Percentiles rank a stretch among this genome's conserved stretches.
These are phyloP conservation scores for Phytophthora citricola DNA, from an alignment of 352 stramenopile species.

Conservation along the genomic window DNA sequence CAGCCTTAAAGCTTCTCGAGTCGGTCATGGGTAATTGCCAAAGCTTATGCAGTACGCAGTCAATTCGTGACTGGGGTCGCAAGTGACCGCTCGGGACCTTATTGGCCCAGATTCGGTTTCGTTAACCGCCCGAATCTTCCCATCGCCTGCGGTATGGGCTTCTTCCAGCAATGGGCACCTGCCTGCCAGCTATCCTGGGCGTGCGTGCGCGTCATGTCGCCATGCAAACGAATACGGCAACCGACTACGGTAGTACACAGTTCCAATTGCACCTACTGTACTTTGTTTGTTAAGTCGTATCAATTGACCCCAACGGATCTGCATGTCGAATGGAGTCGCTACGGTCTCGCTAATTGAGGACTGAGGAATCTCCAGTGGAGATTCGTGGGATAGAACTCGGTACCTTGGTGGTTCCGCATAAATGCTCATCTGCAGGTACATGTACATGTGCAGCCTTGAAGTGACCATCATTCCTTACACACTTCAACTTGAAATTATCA, in stretches of 20 bases:
- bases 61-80: conserved; percentile 30
- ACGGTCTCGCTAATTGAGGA: neutral
- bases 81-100: conserved; percentile 18
- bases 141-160: conserved; percentile 2
- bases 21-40: conserved; percentile 11
- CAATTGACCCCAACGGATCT: neutral
- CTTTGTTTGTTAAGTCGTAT: neutral
- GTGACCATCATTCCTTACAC: conserved; percentile 9
- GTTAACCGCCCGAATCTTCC: conserved; percentile 12
- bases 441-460: neutral
- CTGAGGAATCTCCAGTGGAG: too few relatives aligned
- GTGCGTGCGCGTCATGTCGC: neutral
- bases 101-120: conserved; percentile 31
- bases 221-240: neutral
- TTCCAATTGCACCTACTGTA: too few relatives aligned
- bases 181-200: neutral
- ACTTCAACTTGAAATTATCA: conserved; percentile 32
- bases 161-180: conserved; percentile 6
- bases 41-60: neutral
- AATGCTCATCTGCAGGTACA: too few relatives aligned
- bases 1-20: conserved; percentile 13
- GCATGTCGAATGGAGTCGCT: neutral
- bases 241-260: too few relatives aligned
- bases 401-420: too few relatives aligned
- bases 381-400: too few relatives aligned